Conservation (phyloP, 2,329 filamentous ascomycete genomes). For the Periglandula ipomoeae region DNA sequence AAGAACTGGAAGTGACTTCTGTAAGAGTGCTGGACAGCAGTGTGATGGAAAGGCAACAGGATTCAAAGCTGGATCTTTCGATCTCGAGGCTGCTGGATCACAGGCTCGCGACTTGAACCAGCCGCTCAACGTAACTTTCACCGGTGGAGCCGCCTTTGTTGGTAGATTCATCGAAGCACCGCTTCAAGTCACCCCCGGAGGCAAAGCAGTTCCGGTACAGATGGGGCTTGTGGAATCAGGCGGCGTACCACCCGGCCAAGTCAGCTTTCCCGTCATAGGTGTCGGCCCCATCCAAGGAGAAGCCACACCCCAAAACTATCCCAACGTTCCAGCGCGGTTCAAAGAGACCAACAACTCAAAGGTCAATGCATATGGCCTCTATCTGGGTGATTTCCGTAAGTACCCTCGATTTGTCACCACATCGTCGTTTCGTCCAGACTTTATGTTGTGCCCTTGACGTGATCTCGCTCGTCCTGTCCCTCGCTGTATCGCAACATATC, state of each 20-base stretch:
- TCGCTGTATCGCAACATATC: no score
- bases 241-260: neutral
- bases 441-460: neutral
- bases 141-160: neutral
- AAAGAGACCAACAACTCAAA: neutral
- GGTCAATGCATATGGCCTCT: neutral
- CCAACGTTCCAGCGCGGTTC: constrained; percentile 1
- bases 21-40: neutral
- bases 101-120: neutral
- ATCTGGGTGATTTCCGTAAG: constrained; percentile 4
- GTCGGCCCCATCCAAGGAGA: neutral
- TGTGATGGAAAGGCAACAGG: neutral
- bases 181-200: neutral
- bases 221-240: neutral
- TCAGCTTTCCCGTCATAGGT: neutral
- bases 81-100: neutral
- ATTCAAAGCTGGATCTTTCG: constrained; percentile 1
- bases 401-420: neutral
- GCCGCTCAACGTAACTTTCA: neutral
- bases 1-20: neutral
- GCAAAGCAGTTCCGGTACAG: neutral
- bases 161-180: constrained; percentile 3
- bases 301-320: neutral
- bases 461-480: no score
- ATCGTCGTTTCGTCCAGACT: no score